Evolutionary conservation across 768 basidiomycete genomes (phyloP), one percentile per base, ranked within the genome.

Genomic region (Leucosporidium creatinivorum): DNA sequence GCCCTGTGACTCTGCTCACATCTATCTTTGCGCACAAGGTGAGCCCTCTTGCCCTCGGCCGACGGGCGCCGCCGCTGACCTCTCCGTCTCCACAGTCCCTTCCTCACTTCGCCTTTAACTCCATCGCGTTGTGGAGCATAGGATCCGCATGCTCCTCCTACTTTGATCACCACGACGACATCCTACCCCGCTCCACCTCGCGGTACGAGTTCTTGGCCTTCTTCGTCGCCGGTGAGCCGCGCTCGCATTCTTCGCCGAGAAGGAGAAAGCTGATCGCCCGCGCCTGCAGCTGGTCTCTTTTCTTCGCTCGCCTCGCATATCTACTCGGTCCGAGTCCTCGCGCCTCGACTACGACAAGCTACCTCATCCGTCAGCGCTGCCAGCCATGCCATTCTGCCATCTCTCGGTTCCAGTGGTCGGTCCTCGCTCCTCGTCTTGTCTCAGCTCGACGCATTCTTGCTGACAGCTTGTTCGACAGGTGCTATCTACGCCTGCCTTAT

Each of bases 171-270:
- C n/a, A 65, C 33, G 61, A 58, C 13, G 69, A 69, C 25, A 7
- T 63, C 13, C 64, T 70, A 1, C 65, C 72, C 10, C 69, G 70
- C 25, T 54, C 61, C 18, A 74, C 69, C 1, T 69, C 69, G 3
- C 64, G 67, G 4, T 74, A 63, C 63, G 73, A 74, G 58, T 74
- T 71, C 26, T 50, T 74, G 48, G 69, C 73, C 26, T 61, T 74
- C 58, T 74, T 71, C 47, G 62, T 58, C 18, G 61, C 67, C 7
- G 70, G 70, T 72, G 1, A 3, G 70, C 58, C 23, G 23, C 15
- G 39, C 23, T 36, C 25, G 7, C 28, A 36, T 17, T 5, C 9
- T 25, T 10, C 23, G 26, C 39, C 21, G 31, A 31, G 23, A 1
- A 54, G 12, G 15, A n/a, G 47, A 50, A 30, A n/a, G 18, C 44